Percentiles rank a stretch among this genome's conserved stretches.
Evolutionary conservation across 768 basidiomycete genomes (phyloP).

Genomic region (Podaxis sp.): DNA sequence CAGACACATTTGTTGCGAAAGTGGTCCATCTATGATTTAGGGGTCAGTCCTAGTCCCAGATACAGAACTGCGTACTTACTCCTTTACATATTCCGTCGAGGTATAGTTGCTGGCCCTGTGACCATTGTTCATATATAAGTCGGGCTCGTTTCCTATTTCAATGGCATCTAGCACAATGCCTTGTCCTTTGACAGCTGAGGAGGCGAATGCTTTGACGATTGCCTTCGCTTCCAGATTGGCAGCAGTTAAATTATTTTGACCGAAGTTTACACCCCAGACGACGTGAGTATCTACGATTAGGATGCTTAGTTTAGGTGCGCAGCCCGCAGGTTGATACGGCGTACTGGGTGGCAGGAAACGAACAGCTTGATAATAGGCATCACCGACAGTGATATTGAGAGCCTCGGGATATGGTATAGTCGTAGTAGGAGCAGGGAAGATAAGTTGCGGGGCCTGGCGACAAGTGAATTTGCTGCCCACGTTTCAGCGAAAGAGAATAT

Average conservation of each 20-base stretch:
- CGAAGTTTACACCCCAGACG: conserved; percentile 70
- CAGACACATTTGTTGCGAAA: conserved; percentile 50
- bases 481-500: not conserved
- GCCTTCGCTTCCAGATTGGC: conserved; percentile 47
- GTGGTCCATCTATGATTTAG: conserved; percentile 44
- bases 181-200: conserved; percentile 33
- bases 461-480: not conserved
- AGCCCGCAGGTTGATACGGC: conserved; percentile 8
- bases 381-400: conserved; percentile 55
- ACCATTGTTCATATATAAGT: conserved; percentile 51
- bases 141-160: conserved; percentile 64
- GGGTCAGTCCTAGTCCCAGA: not conserved
- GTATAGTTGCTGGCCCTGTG: conserved; percentile 39
- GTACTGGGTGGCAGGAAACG: conserved; percentile 51
- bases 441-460: conserved; percentile 31
- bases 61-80: conserved; percentile 38
- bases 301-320: not conserved
- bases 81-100: conserved; percentile 43
- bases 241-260: conserved; percentile 49
- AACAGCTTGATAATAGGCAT: conserved; percentile 53
- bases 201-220: conserved; percentile 49
- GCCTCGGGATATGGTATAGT: conserved; percentile 69
- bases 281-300: conserved; percentile 51
- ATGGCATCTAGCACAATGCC: conserved; percentile 54
- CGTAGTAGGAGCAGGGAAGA: conserved; percentile 48